Evolutionary conservation across 768 basidiomycete genomes (phyloP).

Genomic region (Kwoniella newhampshirensis): DNA sequence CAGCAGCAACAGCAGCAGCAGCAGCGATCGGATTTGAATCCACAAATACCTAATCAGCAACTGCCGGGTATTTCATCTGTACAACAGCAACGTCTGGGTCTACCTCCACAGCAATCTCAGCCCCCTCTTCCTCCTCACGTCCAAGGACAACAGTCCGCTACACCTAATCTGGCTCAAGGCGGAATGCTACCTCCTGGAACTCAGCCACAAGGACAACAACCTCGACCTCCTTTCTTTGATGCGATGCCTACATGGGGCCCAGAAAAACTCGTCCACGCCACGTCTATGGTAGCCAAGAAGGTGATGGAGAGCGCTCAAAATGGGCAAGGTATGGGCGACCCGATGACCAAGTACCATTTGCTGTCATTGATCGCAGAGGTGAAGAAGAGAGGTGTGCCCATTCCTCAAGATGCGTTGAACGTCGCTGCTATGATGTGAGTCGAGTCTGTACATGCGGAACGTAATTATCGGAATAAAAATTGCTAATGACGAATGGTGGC

Average conservation of each 20-base stretch:
- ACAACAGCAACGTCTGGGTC: conserved; percentile 14
- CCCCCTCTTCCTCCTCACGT: conserved; percentile 1
- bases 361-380: conserved; percentile 15
- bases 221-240: conserved; percentile 11
- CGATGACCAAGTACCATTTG: conserved; percentile 19
- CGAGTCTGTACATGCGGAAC: not conserved
- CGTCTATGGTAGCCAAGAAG: conserved; percentile 9
- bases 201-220: not conserved
- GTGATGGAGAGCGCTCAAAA: conserved; percentile 8
- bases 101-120: conserved; percentile 1
- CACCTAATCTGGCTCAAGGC: conserved; percentile 4
- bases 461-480: no score
- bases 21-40: conserved; percentile 1
- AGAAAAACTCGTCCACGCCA: conserved; percentile 11
- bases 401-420: conserved; percentile 18
- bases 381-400: conserved; percentile 13
- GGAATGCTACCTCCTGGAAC: conserved; percentile 8
- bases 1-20: conserved; percentile 5
- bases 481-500: no score
- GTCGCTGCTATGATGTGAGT: conserved; percentile 20
- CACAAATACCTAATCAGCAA: no score
- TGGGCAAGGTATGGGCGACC: conserved; percentile 9
- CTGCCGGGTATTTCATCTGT: conserved; percentile 4
- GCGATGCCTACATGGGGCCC: conserved; percentile 14
- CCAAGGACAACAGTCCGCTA: conserved; percentile 2